Evolutionary conservation across 2,329 filamentous ascomycete species (phyloP).

Genomic region (Dactylellina haptotyla): DNA sequence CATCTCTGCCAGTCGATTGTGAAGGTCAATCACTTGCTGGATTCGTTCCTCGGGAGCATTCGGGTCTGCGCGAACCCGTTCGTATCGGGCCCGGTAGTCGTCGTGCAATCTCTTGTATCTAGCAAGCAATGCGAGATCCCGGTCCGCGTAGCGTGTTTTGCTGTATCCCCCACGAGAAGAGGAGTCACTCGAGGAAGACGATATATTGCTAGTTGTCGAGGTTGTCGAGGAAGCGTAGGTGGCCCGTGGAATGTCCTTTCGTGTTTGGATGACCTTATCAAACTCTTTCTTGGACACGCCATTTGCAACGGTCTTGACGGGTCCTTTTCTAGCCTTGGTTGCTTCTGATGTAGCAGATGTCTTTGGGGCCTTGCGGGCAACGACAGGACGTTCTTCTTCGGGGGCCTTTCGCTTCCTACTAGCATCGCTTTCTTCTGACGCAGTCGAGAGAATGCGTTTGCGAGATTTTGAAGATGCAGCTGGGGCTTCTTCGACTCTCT

Average conservation of each 20-base stretch:
- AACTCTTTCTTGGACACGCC: conserved; percentile 49
- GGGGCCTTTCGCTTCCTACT: conserved; percentile 42
- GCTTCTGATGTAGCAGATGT: conserved; percentile 24
- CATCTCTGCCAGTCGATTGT: conserved; percentile 39
- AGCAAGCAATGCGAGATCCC: conserved; percentile 29
- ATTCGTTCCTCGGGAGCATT: conserved; percentile 40
- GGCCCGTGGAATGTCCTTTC: conserved; percentile 31
- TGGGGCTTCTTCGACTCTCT: conserved; percentile 19
- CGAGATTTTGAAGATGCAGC: conserved; percentile 20
- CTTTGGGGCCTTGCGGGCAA: conserved; percentile 46
- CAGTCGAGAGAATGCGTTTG: conserved; percentile 35
- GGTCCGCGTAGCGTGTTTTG: conserved; percentile 22
- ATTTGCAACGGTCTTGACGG: conserved; percentile 23
- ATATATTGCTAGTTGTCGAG: conserved; percentile 44
- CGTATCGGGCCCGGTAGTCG: conserved; percentile 44
- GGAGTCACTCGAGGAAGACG: conserved; percentile 47
- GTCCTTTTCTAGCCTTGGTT: conserved; percentile 26
- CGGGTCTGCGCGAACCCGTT: conserved; percentile 38
- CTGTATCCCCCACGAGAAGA: conserved; percentile 31
- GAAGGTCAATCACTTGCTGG: conserved; percentile 46
- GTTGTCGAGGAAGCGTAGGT: conserved; percentile 45
- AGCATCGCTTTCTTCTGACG: conserved; percentile 43
- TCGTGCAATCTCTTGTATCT: conserved; percentile 50
- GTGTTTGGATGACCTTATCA: conserved; percentile 22
- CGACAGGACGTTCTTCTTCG: conserved; percentile 34